These are phyloP conservation scores for Helichrysum umbraculigerum DNA, from an alignment of 129 eudicot species.

Conservation along the genomic window DNA sequence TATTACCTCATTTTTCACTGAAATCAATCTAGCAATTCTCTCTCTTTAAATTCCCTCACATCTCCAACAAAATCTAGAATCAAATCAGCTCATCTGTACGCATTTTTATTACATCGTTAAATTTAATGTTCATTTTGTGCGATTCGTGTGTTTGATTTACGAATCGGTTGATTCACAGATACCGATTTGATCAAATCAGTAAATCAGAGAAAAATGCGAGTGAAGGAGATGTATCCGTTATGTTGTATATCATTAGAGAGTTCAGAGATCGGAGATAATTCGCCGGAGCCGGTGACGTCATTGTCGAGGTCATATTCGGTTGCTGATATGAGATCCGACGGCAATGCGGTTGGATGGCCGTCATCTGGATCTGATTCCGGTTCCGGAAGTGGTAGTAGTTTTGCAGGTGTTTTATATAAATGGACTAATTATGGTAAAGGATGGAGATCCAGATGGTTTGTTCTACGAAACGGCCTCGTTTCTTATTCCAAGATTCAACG, in stretches of 20 bases:
- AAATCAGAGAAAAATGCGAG: constrained; percentile 54
- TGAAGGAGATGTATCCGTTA: constrained; percentile 80
- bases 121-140: not conserved
- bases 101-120: not conserved
- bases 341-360: constrained; percentile 49
- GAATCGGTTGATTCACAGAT: constrained; percentile 14
- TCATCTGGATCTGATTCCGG: constrained; percentile 59
- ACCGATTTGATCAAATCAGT: constrained; percentile 30
- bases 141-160: not conserved
- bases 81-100: constrained; percentile 6
- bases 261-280: constrained; percentile 59
- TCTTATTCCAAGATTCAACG: constrained; percentile 68
- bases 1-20: constrained; percentile 8
- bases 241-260: constrained; percentile 66
- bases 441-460: constrained; percentile 95
- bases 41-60: constrained; percentile 19
- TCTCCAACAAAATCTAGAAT: constrained; percentile 23
- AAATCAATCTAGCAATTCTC: not conserved
- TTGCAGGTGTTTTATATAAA: constrained; percentile 73
- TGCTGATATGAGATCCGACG: constrained; percentile 61
- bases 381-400: constrained; percentile 36
- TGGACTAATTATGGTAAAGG: constrained; percentile 96
- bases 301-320: constrained; percentile 53
- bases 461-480: constrained; percentile 64
- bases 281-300: constrained; percentile 66